Evolutionary conservation across 1,139 yeast species (phyloP), one percentile per base, ranked within the genome.

Genomic region (Geotrichum citri-aurantii): DNA sequence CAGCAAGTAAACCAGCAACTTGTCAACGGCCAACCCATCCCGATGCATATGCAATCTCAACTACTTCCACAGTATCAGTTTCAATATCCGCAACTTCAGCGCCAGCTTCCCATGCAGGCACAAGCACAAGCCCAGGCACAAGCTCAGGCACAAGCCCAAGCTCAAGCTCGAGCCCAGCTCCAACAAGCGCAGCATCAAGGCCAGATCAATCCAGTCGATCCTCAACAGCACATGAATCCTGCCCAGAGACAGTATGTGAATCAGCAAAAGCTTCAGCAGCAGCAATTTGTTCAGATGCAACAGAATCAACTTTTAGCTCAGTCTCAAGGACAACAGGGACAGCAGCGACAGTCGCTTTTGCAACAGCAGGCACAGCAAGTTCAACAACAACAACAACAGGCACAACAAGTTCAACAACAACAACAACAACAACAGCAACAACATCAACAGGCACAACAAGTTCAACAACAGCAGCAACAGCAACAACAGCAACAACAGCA

Each of bases 51-150:
- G 59, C 54, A 40, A 33, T 33, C 40, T 33, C 57, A 42, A 58
- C 51, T 29, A 54, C 55, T 24, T 37, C 62, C 55, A 46, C 62
- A 50, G 56, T 54, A 24, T 59, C 62, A 19, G 60, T 62, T 50
- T 61, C 63, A 37, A 54, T 60, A 46, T 63, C 68, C 23, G 62
- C 65, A 54, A 62, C 59, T 46, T 50, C 61, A 62, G 51, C 59
- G 48, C 48, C 58, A 59, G 53, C 63, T 56, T 49, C 61, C 59
- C 29, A 59, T 52, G 17, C 65, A 61, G 40, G 59, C 62, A 7
- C 62, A 61, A 24, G 60, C 59, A n/a, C 48, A 54, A 50, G 62
- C 57, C 24, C 63, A 58, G 21, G 58, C 52, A 17, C 61, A 50
- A 31, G 56, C 55, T 17, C 63, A 54, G 31, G 37, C 33, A 11